Base-by-base conservation (phyloP, 164 flowering plant species). In the Chloranthus sessilifolius region DNA sequence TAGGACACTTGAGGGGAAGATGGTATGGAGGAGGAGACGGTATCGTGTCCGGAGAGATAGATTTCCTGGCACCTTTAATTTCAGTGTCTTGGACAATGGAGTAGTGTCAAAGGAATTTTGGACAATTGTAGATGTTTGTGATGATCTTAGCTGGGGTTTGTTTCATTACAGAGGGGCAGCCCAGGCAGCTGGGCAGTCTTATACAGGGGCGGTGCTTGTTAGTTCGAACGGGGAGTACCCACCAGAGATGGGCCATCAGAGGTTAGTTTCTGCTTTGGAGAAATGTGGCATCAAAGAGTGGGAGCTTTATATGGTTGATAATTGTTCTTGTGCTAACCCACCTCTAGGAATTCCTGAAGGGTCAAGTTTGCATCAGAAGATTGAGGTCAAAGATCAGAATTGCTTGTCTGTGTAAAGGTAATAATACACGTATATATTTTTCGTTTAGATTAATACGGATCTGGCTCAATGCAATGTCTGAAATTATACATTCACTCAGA, bases 101-200 rank as follows among this genome's bases (percentile, higher is more conserved):
- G 98, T 91, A 12, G 83, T 88, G 4, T 91, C 98, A 10, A 91
- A 83, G 60, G 98, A 91, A 69, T 78, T 64, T 38, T 91, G 98
- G 98, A 88, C 96, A 9, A 82, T 91, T 36, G 88, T 88, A 16
- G 90, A 91, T 62, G 95, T 82, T 9, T 7, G 74, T 22, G 88
- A 85, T 60, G 95, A 88, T 80, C 53, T 91, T 2, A 74, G 86
- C 34, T 91, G 98, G 96, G 96, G 90, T 24, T 73, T 91, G 67
- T 91, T 91, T 62, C 90, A 88, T 55, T 91, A 91, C 30, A 65
- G 66, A 23, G 98, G 98, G 7, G 98, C 98, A 53, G 98, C 98
- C 53, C 73, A 74, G 36, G 96, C 57, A 30, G 95, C 98, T 0
- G 98, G 98, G 6, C 98, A 83, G 66, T 74, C 86, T n/a, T 88